phyloP scores from a whole-genome alignment of 2,329 filamentous ascomycete genomes.

The Xylaria sp. region DNA sequence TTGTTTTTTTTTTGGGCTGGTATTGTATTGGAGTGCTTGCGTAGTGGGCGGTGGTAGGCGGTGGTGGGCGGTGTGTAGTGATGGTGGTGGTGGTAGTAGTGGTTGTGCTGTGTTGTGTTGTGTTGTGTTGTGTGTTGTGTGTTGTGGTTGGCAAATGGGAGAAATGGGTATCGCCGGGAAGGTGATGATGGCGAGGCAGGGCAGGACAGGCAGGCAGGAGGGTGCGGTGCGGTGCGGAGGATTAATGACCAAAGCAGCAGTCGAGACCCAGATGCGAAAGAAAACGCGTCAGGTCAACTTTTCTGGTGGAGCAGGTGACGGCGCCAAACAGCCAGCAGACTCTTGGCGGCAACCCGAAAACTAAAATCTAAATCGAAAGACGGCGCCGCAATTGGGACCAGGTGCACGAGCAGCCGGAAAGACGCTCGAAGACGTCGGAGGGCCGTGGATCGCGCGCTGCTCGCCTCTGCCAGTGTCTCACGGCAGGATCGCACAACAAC shows the following conservation, averaged over 20 bases:
- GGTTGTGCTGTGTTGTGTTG: background rate
- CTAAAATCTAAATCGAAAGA: conserved; percentile 2
- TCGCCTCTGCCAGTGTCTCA: no score
- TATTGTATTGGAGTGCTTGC: no score
- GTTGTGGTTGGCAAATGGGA: conserved; percentile 6
- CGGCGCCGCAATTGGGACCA: background rate
- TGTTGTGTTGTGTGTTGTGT: background rate
- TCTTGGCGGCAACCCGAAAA: conserved; percentile 14
- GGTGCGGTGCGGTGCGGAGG: conserved; percentile 12
- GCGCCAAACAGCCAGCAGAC: conserved; percentile 34
- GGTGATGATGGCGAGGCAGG: conserved; percentile 31
- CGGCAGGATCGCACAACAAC: background rate
- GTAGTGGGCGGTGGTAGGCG: no score
- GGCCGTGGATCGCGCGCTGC: no score
- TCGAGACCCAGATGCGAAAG: conserved; percentile 27
- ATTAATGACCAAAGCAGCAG: conserved; percentile 22
- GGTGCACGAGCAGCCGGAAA: background rate
- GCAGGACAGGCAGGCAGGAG: conserved; percentile 18
- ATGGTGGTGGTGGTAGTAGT: conserved; percentile 1
- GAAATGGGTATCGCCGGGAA: conserved; percentile 21
- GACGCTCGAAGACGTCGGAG: no score
- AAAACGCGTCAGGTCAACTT: conserved; percentile 41
- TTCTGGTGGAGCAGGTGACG: conserved; percentile 34
- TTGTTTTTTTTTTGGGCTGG: no score
- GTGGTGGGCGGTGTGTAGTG: background rate